These are phyloP conservation scores for Sarocladiaceae sp. DNA, from an alignment of 2,329 filamentous ascomycete genomes.

Conservation along the genomic window DNA sequence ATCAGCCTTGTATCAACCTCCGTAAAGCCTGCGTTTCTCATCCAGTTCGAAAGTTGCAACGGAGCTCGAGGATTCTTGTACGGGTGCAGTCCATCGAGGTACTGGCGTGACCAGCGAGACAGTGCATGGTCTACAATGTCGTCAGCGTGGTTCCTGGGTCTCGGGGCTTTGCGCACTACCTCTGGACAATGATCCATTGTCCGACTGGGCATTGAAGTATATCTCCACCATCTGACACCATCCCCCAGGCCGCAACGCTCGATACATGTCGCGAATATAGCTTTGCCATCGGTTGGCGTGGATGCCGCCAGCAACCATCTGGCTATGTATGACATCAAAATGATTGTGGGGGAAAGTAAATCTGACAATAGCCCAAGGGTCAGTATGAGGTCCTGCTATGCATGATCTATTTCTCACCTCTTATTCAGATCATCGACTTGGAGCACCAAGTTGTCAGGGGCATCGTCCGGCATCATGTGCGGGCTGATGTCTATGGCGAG, in stretches of 20 bases:
- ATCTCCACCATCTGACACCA: slow-evolving; percentile 89
- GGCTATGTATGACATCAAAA: slow-evolving; percentile 81
- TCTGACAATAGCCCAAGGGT: slow-evolving; percentile 22
- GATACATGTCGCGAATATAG: slow-evolving; percentile 71
- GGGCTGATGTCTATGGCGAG: slow-evolving; percentile 67
- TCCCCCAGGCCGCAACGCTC: slow-evolving; percentile 65
- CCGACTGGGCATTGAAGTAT: slow-evolving; percentile 78
- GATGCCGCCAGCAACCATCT: slow-evolving; percentile 65
- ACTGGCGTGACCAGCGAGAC: slow-evolving; percentile 59
- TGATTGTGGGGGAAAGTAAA: slow-evolving; percentile 63
- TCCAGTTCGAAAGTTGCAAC: slow-evolving; percentile 50
- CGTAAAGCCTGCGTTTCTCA: slow-evolving; percentile 58
- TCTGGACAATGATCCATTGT: slow-evolving; percentile 70
- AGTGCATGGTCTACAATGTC: slow-evolving; percentile 51
- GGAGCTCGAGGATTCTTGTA: slow-evolving; percentile 62
- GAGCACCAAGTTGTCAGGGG: slow-evolving; percentile 61
- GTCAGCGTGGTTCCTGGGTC: slow-evolving; percentile 7
- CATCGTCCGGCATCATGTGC: slow-evolving; percentile 58
- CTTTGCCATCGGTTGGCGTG: slow-evolving; percentile 64
- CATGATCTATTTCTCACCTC: slow-evolving; percentile 32
- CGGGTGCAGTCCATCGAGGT: slow-evolving; percentile 54
- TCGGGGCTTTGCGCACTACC: slow-evolving; percentile 25
- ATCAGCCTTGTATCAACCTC: slow-evolving; percentile 62
- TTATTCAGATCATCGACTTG: slow-evolving; percentile 69
- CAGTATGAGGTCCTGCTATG: not conserved